phyloP scores from a whole-genome alignment of 2,329 filamentous ascomycete genomes.

The Trichoderma aggressivum region DNA sequence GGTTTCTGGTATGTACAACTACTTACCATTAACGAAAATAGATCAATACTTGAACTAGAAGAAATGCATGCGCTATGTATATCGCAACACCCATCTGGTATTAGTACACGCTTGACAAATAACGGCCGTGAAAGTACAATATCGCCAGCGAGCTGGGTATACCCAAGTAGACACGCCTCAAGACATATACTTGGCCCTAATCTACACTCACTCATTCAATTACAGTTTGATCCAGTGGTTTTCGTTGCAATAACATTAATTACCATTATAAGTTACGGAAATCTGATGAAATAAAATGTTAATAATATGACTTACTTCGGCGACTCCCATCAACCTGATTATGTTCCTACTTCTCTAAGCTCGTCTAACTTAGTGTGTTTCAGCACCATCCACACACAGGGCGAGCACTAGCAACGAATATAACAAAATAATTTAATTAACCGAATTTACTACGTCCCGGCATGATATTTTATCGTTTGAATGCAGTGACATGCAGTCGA shows the following conservation, averaged over 20 bases:
- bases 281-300: background rate
- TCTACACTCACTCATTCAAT: no score
- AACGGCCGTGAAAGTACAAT: background rate
- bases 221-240: background rate
- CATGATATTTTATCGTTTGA: background rate
- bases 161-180: no score
- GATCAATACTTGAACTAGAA: background rate
- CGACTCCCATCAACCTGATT: no score
- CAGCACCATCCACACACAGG: background rate
- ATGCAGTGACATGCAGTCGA: background rate
- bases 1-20: background rate
- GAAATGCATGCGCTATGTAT: background rate
- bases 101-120: background rate
- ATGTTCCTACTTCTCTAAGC: no score
- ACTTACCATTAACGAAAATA: background rate
- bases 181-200: no score
- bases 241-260: background rate
- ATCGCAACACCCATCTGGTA: background rate
- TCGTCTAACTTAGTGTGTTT: background rate
- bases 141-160: background rate
- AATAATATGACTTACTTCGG: no score
- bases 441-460: background rate
- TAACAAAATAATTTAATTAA: background rate
- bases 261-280: background rate
- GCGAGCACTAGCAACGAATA: background rate